Evolutionary conservation across 306 rosid species (phyloP).

Genomic region (Corylus heterophylla): DNA sequence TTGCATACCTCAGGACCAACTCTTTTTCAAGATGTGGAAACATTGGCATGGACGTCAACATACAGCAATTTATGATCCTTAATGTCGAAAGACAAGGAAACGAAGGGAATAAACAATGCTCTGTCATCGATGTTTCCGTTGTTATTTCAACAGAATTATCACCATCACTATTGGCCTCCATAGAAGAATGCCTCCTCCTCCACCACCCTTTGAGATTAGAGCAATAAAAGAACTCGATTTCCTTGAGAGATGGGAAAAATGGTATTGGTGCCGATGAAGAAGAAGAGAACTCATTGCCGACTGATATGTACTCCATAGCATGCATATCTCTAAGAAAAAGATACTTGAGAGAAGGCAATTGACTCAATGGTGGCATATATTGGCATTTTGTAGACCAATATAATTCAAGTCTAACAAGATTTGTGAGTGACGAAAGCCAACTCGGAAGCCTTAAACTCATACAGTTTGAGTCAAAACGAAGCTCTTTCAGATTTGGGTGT

Average conservation of each 20-base stretch:
- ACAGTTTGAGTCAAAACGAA: background rate
- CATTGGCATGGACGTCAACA: background rate
- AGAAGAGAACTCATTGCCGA: background rate
- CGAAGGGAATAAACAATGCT: background rate
- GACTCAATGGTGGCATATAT: background rate
- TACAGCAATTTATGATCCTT: background rate
- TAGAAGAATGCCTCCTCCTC: background rate
- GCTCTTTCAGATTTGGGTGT: background rate
- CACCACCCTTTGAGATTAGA: slow-evolving; percentile 30
- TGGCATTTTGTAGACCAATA: background rate
- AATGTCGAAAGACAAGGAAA: background rate
- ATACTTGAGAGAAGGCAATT: slow-evolving; percentile 5
- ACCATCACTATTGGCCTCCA: background rate
- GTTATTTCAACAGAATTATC: no score
- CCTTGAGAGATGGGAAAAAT: slow-evolving; percentile 29
- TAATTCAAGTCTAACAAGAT: slow-evolving; percentile 17
- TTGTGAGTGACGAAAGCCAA: background rate
- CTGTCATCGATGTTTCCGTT: no score
- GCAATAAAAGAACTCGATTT: fast-evolving
- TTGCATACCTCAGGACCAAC: background rate
- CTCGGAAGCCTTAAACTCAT: background rate
- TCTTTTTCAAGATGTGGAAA: background rate
- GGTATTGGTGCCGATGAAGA: background rate
- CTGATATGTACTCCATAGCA: slow-evolving; percentile 6
- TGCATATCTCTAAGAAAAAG: slow-evolving; percentile 10